These are phyloP conservation scores for Triangularia setosa DNA, from an alignment of 2,329 filamentous ascomycete genomes.

Conservation along the genomic window DNA sequence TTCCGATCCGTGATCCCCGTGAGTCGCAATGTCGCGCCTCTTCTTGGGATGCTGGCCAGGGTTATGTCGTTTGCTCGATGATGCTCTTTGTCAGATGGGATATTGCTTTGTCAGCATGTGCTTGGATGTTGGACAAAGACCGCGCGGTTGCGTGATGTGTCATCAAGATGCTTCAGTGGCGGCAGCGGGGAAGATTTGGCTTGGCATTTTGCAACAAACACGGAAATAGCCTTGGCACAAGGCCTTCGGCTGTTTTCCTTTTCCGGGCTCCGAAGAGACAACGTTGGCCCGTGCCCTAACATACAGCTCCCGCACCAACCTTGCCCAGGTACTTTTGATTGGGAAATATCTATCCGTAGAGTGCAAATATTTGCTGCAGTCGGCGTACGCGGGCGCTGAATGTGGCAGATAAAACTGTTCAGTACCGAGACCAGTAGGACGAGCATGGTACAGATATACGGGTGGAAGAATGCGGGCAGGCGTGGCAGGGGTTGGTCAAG, in stretches of 20 bases:
- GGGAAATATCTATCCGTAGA: too few species aligned
- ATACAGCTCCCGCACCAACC: too few species aligned
- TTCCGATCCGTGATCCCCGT: neutral
- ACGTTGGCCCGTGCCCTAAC: neutral
- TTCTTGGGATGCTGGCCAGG: neutral
- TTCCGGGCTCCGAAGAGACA: neutral
- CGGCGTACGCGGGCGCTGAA: neutral
- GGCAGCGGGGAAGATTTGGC: neutral
- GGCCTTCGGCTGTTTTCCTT: neutral
- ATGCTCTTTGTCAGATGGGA: slow-evolving; percentile 5
- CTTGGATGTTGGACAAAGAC: neutral
- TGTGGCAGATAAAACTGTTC: neutral
- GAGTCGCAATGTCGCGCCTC: neutral
- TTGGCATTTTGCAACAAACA: neutral
- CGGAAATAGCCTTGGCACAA: neutral
- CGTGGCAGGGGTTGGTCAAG: neutral
- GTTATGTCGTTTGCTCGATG: neutral
- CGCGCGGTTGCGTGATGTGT: neutral
- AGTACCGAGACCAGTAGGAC: neutral
- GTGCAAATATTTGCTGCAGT: neutral
- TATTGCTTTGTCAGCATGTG: slow-evolving; percentile 6
- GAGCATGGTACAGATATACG: neutral
- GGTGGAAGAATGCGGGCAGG: neutral
- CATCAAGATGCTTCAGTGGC: neutral
- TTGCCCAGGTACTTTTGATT: too few species aligned